Evolutionary conservation across 1,284 basidiomycete genomes (phyloP).

Genomic region (Ustilago sp.): DNA sequence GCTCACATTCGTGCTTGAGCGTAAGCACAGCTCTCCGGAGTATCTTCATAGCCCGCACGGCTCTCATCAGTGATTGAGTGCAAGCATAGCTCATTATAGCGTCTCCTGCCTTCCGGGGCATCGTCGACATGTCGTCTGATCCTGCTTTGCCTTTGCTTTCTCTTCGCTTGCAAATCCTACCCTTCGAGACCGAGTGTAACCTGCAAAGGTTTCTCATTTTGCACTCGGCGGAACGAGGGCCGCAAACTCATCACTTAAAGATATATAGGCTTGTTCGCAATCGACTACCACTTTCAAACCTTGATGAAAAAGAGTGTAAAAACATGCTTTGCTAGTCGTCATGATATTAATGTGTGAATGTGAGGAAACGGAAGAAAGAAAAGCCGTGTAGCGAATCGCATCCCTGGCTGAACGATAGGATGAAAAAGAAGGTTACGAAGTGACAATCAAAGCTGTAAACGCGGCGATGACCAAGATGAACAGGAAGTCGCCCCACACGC

Average conservation of each 20-base stretch:
- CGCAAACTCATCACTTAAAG: too few species aligned
- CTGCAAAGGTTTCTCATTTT: not conserved
- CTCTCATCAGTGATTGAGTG: not conserved
- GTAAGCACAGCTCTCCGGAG: too few species aligned
- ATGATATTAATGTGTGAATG: not conserved
- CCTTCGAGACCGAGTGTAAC: not conserved
- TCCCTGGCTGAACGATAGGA: too few species aligned
- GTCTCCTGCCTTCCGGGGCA: not conserved
- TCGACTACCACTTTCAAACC: too few species aligned
- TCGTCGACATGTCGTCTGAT: not conserved
- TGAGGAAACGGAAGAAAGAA: not conserved
- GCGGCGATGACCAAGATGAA: slow-evolving; percentile 20
- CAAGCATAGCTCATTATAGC: not conserved
- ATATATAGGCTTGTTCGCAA: too few species aligned
- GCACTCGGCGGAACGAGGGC: too few species aligned
- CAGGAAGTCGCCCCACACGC: slow-evolving; percentile 6
- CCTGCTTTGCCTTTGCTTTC: not conserved
- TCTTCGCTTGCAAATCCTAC: not conserved
- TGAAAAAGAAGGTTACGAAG: slow-evolving; percentile 5
- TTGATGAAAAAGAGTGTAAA: too few species aligned
- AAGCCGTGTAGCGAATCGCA: not conserved
- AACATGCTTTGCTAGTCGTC: too few species aligned
- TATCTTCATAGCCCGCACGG: not conserved
- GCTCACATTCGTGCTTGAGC: not conserved
- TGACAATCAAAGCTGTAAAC: slow-evolving; percentile 20